phyloP scores from a whole-genome alignment of 139 green algal genomes.

The Nannochloris sp. region DNA sequence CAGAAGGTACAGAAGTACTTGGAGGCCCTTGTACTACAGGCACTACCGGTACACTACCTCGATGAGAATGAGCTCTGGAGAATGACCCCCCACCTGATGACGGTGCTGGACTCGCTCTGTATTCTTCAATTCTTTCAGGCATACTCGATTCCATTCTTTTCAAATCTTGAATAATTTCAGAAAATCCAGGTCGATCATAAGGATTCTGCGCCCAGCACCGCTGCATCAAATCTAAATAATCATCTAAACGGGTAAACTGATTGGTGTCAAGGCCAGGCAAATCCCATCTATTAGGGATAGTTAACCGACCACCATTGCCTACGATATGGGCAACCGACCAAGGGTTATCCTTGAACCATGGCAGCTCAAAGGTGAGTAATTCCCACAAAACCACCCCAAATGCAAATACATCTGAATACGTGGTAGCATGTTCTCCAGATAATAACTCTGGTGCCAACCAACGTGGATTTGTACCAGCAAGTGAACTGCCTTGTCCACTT shows the following conservation, averaged over 20 bases:
- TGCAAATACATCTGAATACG: constrained; percentile 25
- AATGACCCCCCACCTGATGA: neutral
- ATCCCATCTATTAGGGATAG: constrained; percentile 1
- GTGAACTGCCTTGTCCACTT: constrained; percentile 13
- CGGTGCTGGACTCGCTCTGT: neutral
- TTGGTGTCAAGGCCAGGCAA: neutral
- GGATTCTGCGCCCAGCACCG: constrained; percentile 61
- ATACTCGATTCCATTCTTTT: neutral
- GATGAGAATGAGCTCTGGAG: too few relatives aligned
- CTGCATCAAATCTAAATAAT: constrained; percentile 52
- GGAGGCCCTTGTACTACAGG: neutral
- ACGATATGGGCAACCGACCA: constrained; percentile 21
- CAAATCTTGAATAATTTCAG: constrained; percentile 19
- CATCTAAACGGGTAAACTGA: constrained; percentile 17
- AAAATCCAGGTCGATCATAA: constrained; percentile 44
- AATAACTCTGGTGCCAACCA: constrained; percentile 48
- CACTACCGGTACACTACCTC: too few relatives aligned
- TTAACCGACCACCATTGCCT: neutral
- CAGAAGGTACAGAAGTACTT: neutral
- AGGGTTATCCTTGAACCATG: constrained; percentile 33
- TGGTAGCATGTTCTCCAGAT: constrained; percentile 18
- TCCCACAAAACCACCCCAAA: constrained; percentile 18
- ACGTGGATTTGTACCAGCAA: constrained; percentile 33
- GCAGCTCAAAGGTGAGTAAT: constrained; percentile 67
- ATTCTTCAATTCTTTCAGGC: too few relatives aligned